A percentile compares a stretch with the other conserved stretches of the same genome.
Evolutionary conservation across 495 filamentous ascomycete genomes (phyloP).

Genomic region (Cryomyces minteri): DNA sequence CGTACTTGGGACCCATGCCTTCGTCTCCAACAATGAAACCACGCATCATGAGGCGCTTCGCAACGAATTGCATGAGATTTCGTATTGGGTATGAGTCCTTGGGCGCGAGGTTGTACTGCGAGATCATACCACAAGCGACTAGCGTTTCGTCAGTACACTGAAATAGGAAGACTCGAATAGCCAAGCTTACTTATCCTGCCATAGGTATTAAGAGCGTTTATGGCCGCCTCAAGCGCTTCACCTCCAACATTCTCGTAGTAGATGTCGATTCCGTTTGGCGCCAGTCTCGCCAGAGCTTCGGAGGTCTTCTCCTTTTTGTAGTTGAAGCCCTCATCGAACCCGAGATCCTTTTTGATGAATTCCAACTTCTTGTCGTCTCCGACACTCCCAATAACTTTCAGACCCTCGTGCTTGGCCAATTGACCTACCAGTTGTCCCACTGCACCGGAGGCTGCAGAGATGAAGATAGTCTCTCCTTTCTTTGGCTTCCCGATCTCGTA

Average conservation of each 20-base stretch:
- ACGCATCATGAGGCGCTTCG: constrained; percentile 40
- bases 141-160: constrained; percentile 11
- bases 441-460: constrained; percentile 65
- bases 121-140: constrained; percentile 51
- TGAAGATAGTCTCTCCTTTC: constrained; percentile 78
- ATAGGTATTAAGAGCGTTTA: constrained; percentile 46
- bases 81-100: constrained; percentile 46
- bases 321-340: constrained; percentile 35
- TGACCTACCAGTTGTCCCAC: constrained; percentile 76
- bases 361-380: constrained; percentile 34
- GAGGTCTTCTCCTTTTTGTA: constrained; percentile 50
- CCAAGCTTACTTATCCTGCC: constrained; percentile 46
- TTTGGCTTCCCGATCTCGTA: constrained; percentile 72
- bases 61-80: constrained; percentile 38
- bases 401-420: constrained; percentile 70
- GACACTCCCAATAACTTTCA: constrained; percentile 62
- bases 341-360: constrained; percentile 29
- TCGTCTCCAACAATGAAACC: constrained; percentile 62
- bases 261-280: constrained; percentile 76
- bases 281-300: constrained; percentile 54
- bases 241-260: constrained; percentile 95
- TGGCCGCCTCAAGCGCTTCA: constrained; percentile 60
- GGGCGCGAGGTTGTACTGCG: constrained; percentile 50
- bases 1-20: constrained; percentile 52
- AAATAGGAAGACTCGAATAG: too few relatives aligned